Conservation (phyloP, 208 protist species). For the Wallacemonas sp. region DNA sequence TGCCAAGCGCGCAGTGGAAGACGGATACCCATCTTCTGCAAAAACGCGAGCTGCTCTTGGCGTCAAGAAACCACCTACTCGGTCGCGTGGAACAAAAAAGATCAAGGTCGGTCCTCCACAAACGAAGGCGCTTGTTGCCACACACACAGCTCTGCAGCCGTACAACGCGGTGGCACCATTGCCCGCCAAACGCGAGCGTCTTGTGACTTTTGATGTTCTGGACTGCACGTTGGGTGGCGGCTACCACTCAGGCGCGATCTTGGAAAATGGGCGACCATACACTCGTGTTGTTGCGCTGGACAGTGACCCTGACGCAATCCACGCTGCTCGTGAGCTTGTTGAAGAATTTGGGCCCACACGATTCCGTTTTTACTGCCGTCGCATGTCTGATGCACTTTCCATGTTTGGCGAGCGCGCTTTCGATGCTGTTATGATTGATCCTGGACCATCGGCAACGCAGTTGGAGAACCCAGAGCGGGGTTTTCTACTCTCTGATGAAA, state of each 20-base stretch:
- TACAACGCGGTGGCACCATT: neutral
- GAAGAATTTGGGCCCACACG: conserved; percentile 67
- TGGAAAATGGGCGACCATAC: conserved; percentile 82
- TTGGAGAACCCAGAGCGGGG: conserved; percentile 75
- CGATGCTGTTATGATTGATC: conserved; percentile 88
- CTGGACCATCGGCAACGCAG: conserved; percentile 76
- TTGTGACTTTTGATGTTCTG: conserved; percentile 83
- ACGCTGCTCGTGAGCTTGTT: conserved; percentile 42
- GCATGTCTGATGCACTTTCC: conserved; percentile 74
- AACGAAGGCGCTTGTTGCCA: conserved; percentile 15
- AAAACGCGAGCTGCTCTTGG: conserved; percentile 34
- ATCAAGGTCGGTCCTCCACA: neutral
- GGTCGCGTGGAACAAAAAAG: neutral
- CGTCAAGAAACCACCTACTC: conserved; percentile 20
- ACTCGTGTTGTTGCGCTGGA: conserved; percentile 87
- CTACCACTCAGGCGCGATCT: conserved; percentile 76
- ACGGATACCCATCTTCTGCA: conserved; percentile 56
- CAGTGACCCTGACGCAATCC: conserved; percentile 57
- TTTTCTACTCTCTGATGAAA: conserved; percentile 73
- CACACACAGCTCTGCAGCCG: neutral
- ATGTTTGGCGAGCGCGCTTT: conserved; percentile 88
- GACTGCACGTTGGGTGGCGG: conserved; percentile 88
- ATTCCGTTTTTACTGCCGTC: conserved; percentile 71
- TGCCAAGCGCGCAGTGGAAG: conserved; percentile 66
- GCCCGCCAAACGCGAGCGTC: conserved; percentile 35